Evolutionary conservation across 2,329 filamentous ascomycete species (phyloP), one percentile per base, ranked within the genome.

Genomic region (Neopestalotiopsis rosae): DNA sequence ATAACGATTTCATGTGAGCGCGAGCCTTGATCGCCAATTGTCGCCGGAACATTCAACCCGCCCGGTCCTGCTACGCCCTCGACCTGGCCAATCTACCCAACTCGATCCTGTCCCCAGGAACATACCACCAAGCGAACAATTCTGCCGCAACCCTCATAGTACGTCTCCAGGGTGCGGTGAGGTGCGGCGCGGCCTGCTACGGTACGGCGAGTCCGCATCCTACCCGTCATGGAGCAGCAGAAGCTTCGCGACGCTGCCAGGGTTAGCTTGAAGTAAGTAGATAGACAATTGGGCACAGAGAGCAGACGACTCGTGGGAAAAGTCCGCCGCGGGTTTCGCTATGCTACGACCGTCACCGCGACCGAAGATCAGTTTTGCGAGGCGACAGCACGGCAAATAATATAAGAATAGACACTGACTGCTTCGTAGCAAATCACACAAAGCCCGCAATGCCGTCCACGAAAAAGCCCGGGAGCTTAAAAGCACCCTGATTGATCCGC

Each of bases 1-100:
- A 73, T 64, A 71, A 71, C 72, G 74, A 77, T 70, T 77, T 74
- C 72, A 75, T 77, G 77, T 78, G 77, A 79, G 77, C 75, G 72
- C 70, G 70, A 69, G 71, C 68, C 71, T 63, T 59, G 75, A 72
- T 72, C 76, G 74, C 76, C 75, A 78, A 73, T 72, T 73, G 68
- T 74, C 70, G 69, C 74, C 68, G 71, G 69, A 70, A 67, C 30
- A 28, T 24, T 28, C 24, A 59, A 24, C 7, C 57, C 20, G 20
- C 28, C 28, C 20, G 57, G 20, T 59, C 24, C 57, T 30, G 57
- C 57, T 17, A 34, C 57, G 30, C 12, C 57, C 67, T 61, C 72
- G 69, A 71, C 66, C 69, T 45, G 67, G 49, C 45, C 38, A 30
- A 61, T n/a, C 24, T 28, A 42, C 20, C 45, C 24, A 57, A n/a